Conservation (phyloP, 345 rosid species). For the Populus tremula region DNA sequence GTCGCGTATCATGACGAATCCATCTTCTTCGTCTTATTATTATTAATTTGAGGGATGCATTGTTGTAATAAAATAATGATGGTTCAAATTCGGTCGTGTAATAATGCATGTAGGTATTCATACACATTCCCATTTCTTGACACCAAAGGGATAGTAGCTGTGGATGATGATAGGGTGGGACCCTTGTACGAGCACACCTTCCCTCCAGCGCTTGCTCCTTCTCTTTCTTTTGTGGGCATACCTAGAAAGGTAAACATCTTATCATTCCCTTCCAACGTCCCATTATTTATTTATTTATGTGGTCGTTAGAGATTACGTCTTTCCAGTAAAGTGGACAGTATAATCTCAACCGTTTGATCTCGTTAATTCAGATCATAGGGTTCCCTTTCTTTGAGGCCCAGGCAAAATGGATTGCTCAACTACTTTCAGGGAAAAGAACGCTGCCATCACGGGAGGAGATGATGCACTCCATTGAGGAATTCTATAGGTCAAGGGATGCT, state of each 20-base stretch:
- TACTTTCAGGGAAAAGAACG: constrained; percentile 69
- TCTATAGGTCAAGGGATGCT: constrained; percentile 60
- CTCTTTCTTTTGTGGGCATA: constrained; percentile 82
- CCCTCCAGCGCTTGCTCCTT: constrained; percentile 86
- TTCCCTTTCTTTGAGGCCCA: constrained; percentile 94
- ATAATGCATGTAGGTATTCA: constrained; percentile 57
- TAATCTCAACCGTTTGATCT: background rate
- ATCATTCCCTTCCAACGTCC: background rate
- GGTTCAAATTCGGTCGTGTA: background rate
- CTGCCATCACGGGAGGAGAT: constrained; percentile 70
- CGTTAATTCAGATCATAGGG: constrained; percentile 67
- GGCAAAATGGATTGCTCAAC: constrained; percentile 87
- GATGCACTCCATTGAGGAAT: constrained; percentile 64
- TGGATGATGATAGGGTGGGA: constrained; percentile 92
- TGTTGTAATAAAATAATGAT: background rate
- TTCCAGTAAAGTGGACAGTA: background rate
- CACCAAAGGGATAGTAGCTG: constrained; percentile 81
- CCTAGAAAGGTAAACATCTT: constrained; percentile 65
- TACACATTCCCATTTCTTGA: constrained; percentile 92
- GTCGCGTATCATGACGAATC: background rate
- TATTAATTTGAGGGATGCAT: background rate
- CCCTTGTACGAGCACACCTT: constrained; percentile 93
- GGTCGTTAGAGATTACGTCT: background rate
- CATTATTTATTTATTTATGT: background rate
- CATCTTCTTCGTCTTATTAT: background rate